A percentile compares a stretch with the other conserved stretches of the same genome.
phyloP scores from a whole-genome alignment of 2,329 filamentous ascomycete species.

The Fusarium siculi region DNA sequence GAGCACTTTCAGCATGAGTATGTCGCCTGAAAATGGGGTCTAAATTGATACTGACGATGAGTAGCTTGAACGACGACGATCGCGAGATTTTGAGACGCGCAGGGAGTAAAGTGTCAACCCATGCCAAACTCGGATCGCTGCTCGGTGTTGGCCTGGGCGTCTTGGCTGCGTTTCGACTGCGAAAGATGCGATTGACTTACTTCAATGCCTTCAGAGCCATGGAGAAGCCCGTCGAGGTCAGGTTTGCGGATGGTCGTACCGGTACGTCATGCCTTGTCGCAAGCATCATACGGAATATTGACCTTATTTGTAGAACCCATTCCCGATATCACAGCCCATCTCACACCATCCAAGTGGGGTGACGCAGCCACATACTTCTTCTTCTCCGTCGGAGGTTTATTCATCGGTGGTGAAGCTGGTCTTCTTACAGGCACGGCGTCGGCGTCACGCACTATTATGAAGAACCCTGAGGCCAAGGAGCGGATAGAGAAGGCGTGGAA shows the following conservation, averaged over 20 bases:
- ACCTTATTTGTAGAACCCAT: too few species aligned
- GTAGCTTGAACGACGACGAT: neutral
- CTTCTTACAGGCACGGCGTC: neutral
- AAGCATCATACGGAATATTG: too few species aligned
- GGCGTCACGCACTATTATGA: neutral
- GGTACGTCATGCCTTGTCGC: neutral
- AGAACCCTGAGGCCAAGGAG: neutral
- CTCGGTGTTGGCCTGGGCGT: neutral
- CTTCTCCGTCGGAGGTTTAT: neutral
- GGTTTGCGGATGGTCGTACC: constrained; percentile 2
- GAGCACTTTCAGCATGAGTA: constrained; percentile 12
- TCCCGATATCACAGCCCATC: too few species aligned
- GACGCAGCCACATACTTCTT: neutral
- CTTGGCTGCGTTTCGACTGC: neutral
- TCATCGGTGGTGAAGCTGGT: neutral
- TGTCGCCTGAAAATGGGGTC: too few species aligned
- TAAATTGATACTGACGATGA: too few species aligned
- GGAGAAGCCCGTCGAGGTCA: neutral
- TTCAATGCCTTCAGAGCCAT: constrained; percentile 1
- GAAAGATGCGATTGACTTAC: constrained; percentile 6
- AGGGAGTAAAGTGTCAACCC: neutral
- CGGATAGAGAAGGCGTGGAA: neutral
- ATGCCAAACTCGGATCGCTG: neutral
- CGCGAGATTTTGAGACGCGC: neutral
- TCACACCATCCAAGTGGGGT: neutral